Base-by-base conservation (phyloP, 106 monocot genomes). In the Gastrodia elata region DNA sequence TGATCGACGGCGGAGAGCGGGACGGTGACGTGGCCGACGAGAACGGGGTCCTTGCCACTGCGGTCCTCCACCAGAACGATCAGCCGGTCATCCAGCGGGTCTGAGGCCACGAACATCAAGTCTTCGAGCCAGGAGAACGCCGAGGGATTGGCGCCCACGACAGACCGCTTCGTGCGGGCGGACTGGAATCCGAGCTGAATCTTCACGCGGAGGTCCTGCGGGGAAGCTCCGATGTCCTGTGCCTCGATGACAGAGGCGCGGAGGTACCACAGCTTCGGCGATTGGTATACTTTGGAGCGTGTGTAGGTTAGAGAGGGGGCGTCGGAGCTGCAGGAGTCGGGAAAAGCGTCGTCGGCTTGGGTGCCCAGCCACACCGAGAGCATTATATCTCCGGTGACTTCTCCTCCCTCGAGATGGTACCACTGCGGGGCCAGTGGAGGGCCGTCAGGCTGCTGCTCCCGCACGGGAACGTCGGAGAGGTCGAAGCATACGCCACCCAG, bases 401-500 rank as follows among this genome's bases (percentile, higher is more conserved):
- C 90, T 32, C 81, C 82, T 1, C 96, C 90, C 68, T 98, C 93
- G 2, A 98, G 86, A 15, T 90, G 77, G 76, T 93, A 98, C 93
- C 97, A 98, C 75, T 98, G 97, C 44, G 97, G 90, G 32, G 97
- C 97, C 16, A 98, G 80, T 0, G 97, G 93, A n/a, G n/a, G n/a
- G 33, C 97, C 91, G 55, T 98, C 97, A 1, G 93, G 93, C 58
- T 87, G 78, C 58, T 87, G 78, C 39, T 98, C 97, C 6, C 97
- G 73, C 65, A 98, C 83, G 1, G 93, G 93, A 34, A 93, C 93
- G 71, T 93, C 97, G 37, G 93, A 88, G 69, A 98, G 83, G 68
- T 98, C 90, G 78, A 98, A 93, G 83, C 97, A 98, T 25, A 98
- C 90, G 37, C 97, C 97, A n/a, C 93, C 97, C 39, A 98, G 77